Percentiles rank a stretch among this genome's conserved stretches.
phyloP scores from a whole-genome alignment of 805 yeast genomes.

The Myxozyma sirexii region DNA sequence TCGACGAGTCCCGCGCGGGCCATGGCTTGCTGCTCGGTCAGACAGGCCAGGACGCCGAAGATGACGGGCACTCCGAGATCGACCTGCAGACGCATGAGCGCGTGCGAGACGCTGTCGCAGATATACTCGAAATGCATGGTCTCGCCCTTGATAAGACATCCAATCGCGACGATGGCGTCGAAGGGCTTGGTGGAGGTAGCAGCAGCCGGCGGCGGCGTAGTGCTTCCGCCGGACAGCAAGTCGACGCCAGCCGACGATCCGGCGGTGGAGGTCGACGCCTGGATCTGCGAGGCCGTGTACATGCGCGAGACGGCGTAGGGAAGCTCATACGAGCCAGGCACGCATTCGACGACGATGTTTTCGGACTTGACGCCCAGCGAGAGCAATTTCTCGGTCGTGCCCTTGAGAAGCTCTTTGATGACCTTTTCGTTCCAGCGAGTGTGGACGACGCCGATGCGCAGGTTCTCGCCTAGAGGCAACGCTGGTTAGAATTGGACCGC shows the following conservation, averaged over 20 bases:
- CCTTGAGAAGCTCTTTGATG: constrained; percentile 76
- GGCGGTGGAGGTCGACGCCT: constrained; percentile 13
- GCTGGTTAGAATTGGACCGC: too few species aligned
- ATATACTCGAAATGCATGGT: constrained; percentile 99
- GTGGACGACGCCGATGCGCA: constrained; percentile 84
- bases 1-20: constrained; percentile 81
- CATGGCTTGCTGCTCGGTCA: constrained; percentile 92
- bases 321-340: constrained; percentile 94
- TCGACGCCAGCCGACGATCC: constrained; percentile 24
- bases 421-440: constrained; percentile 92
- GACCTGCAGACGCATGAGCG: constrained; percentile 79
- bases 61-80: constrained; percentile 75
- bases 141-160: constrained; percentile 91
- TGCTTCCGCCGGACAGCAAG: constrained; percentile 23
- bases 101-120: constrained; percentile 84
- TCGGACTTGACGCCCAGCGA: constrained; percentile 72
- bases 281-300: constrained; percentile 32
- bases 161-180: constrained; percentile 92
- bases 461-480: constrained; percentile 37
- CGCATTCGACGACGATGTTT: constrained; percentile 78
- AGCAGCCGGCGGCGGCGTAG: constrained; percentile 17
- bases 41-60: constrained; percentile 89
- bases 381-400: constrained; percentile 63
- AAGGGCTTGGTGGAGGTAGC: constrained; percentile 40
- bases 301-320: constrained; percentile 68